These are phyloP conservation scores for Tothia fuscella DNA, from an alignment of 2,329 filamentous ascomycete genomes.

Conservation along the genomic window DNA sequence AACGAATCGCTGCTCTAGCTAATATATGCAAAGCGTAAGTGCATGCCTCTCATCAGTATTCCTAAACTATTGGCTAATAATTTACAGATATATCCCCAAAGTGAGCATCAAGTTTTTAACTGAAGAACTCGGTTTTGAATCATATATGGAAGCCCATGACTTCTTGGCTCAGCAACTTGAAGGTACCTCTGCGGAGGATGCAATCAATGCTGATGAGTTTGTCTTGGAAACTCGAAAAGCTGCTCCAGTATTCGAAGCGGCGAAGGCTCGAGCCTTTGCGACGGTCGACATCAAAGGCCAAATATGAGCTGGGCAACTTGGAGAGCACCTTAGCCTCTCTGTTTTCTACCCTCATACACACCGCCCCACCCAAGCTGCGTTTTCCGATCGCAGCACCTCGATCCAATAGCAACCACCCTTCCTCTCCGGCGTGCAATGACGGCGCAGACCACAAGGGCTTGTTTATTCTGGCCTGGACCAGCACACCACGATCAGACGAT, in stretches of 20 bases:
- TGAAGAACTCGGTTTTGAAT: slow-evolving; percentile 91
- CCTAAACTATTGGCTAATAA: slow-evolving; percentile 33
- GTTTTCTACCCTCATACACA: no score
- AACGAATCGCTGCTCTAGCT: slow-evolving; percentile 80
- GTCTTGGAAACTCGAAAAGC: slow-evolving; percentile 13
- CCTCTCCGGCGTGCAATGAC: no score
- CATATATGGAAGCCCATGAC: slow-evolving; percentile 77
- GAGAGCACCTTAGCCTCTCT: no score
- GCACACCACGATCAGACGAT: no score
- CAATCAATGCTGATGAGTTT: slow-evolving; percentile 38
- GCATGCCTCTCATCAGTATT: neutral
- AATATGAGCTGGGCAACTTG: no score
- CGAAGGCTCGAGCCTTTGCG: slow-evolving; percentile 63
- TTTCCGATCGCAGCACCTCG: no score
- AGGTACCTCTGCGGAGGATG: neutral
- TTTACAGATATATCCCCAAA: slow-evolving; percentile 74
- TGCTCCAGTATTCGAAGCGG: slow-evolving; percentile 52
- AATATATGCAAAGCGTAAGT: slow-evolving; percentile 92
- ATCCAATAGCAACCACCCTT: no score
- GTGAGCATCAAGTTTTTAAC: slow-evolving; percentile 84
- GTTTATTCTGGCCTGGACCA: no score
- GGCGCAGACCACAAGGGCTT: no score
- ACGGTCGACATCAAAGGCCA: slow-evolving; percentile 96
- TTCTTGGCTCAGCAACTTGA: slow-evolving; percentile 55
- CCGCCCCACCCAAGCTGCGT: no score